Percentiles rank a stretch among this genome's conserved stretches.
These are phyloP conservation scores for Neophaeococcomyces mojaviensis DNA, from an alignment of 2,329 filamentous ascomycete species.

Conservation along the genomic window DNA sequence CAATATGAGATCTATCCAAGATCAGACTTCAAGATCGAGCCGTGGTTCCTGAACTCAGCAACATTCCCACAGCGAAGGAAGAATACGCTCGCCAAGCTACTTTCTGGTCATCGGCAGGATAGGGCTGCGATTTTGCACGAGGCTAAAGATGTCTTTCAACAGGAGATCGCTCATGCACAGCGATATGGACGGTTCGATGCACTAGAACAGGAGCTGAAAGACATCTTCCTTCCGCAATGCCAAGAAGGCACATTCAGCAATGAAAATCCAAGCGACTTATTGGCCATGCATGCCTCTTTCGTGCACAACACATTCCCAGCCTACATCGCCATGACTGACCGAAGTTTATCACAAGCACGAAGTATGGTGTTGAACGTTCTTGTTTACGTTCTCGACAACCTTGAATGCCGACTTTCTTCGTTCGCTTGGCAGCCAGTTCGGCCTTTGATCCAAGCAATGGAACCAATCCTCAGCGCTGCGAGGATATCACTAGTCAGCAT, in stretches of 20 bases:
- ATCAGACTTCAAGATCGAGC: slow-evolving; percentile 3
- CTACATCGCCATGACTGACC: neutral
- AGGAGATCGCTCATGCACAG: neutral
- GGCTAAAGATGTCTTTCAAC: neutral
- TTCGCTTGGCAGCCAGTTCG: neutral
- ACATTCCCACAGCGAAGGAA: slow-evolving; percentile 4
- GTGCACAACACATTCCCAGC: neutral
- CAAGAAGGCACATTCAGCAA: neutral
- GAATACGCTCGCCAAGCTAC: neutral
- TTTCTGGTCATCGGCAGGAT: neutral
- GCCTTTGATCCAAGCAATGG: neutral
- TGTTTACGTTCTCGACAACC: neutral
- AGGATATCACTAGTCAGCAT: neutral
- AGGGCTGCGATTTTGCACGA: neutral
- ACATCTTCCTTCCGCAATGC: neutral
- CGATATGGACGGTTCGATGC: neutral
- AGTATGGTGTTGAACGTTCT: neutral
- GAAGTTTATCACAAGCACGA: neutral
- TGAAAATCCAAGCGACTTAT: neutral
- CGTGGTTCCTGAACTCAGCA: slow-evolving; percentile 2
- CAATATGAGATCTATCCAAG: slow-evolving; percentile 4
- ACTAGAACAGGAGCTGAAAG: slow-evolving; percentile 3
- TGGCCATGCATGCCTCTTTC: neutral
- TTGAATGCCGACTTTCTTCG: slow-evolving; percentile 1
- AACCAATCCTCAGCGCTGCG: neutral